These are phyloP conservation scores for Coffea canephora DNA, from an alignment of 257 asterid species.

Conservation along the genomic window DNA sequence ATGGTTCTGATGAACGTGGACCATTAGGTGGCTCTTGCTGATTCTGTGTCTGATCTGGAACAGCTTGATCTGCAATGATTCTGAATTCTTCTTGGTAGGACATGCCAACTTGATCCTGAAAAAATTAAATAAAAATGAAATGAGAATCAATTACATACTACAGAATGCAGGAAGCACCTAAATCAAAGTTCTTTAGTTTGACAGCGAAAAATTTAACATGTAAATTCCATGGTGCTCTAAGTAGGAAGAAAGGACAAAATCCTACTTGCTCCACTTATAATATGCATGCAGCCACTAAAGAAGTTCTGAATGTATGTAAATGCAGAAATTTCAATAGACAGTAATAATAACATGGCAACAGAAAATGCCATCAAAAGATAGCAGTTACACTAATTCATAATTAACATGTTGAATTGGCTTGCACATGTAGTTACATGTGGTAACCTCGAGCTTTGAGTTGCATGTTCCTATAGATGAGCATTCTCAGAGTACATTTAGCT, in stretches of 20 bases:
- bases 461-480: neutral
- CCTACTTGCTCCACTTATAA: neutral
- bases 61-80: slow-evolving; percentile 27
- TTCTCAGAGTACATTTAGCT: slow-evolving; percentile 1
- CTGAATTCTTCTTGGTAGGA: slow-evolving; percentile 26
- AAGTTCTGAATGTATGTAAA: neutral
- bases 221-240: neutral
- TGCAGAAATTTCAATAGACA: neutral
- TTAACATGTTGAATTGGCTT: neutral
- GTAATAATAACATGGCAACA: slow-evolving; percentile 3
- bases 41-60: slow-evolving; percentile 25
- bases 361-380: neutral
- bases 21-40: slow-evolving; percentile 29
- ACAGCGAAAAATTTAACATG: neutral
- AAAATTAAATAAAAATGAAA: neutral
- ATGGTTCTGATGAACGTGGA: slow-evolving; percentile 38
- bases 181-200: neutral
- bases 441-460: neutral
- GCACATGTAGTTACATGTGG: neutral
- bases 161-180: neutral
- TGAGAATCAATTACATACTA: neutral
- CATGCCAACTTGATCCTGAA: slow-evolving; percentile 46
- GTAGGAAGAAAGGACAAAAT: neutral
- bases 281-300: neutral
- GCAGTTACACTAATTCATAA: neutral